These are phyloP conservation scores for Citrus sp. DNA, from an alignment of 345 rosid genomes.

Conservation along the genomic window DNA sequence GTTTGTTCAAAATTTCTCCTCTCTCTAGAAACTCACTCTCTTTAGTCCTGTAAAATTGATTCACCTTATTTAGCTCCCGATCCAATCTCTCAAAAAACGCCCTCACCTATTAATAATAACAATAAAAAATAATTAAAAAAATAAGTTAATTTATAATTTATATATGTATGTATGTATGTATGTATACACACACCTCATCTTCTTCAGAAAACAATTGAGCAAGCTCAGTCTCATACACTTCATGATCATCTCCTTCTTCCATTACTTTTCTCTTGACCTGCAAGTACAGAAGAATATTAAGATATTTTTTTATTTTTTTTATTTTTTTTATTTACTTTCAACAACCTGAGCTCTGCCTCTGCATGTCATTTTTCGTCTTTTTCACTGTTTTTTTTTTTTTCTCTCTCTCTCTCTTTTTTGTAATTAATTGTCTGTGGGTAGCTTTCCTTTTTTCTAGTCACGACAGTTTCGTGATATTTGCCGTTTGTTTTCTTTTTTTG, in stretches of 20 bases:
- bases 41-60: conserved; percentile 67
- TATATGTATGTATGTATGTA: neutral
- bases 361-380: conserved; percentile 13
- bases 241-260: conserved; percentile 46
- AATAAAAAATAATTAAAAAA: neutral
- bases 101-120: conserved; percentile 39
- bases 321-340: neutral
- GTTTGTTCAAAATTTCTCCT: conserved; percentile 73
- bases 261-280: conserved; percentile 55
- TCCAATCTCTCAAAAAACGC: conserved; percentile 66
- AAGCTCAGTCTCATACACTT: conserved; percentile 79
- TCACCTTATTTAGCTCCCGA: conserved; percentile 81
- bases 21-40: conserved; percentile 81
- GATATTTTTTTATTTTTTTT: too few relatives aligned
- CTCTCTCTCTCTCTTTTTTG: neutral
- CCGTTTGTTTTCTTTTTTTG: conserved; percentile 47
- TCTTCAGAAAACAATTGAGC: conserved; percentile 85
- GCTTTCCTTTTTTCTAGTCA: conserved; percentile 30
- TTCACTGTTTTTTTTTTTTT: conserved; percentile 5
- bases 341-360: neutral
- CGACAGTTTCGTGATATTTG: conserved; percentile 55
- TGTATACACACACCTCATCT: conserved; percentile 65
- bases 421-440: neutral
- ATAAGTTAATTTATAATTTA: neutral
- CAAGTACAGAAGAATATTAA: neutral